Conservation (phyloP, 2,329 filamentous ascomycete species). For the Septoria linicola region DNA sequence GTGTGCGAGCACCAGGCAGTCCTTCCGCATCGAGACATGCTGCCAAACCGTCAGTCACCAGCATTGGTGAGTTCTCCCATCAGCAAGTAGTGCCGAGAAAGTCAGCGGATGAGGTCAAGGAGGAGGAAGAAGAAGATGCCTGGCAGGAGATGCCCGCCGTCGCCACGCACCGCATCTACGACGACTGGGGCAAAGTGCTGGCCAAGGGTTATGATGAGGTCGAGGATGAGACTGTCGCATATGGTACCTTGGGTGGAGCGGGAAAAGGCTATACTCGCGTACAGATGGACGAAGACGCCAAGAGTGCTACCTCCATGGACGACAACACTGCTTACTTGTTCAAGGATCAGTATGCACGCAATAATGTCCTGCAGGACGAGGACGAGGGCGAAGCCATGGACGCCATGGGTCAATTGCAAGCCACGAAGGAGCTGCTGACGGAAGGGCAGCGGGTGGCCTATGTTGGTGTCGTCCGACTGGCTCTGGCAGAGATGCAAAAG, state of each 20-base stretch:
- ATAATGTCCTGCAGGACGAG: constrained; percentile 56
- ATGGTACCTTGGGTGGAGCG: constrained; percentile 78
- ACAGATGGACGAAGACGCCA: constrained; percentile 89
- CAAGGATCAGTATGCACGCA: constrained; percentile 64
- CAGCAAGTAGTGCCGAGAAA: constrained; percentile 65
- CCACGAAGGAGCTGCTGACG: constrained; percentile 91
- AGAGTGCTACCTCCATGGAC: constrained; percentile 93
- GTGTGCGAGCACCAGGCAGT: constrained; percentile 8
- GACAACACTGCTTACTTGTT: constrained; percentile 97
- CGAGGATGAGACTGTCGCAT: constrained; percentile 68
- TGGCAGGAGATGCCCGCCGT: constrained; percentile 97
- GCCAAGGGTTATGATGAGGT: constrained; percentile 73
- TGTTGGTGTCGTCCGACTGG: constrained; percentile 81
- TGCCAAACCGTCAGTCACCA: constrained; percentile 25
- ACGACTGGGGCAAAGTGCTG: constrained; percentile 85
- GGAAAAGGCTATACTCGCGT: constrained; percentile 95
- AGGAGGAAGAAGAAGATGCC: constrained; percentile 59
- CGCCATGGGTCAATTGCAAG: constrained; percentile 84
- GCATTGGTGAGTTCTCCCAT: constrained; percentile 84
- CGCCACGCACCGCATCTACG: constrained; percentile 90
- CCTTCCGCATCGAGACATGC: constrained; percentile 17
- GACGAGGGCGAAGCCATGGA: constrained; percentile 79
- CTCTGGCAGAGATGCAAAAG: constrained; percentile 73
- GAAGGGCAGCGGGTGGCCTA: constrained; percentile 96
- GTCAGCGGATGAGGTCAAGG: constrained; percentile 43